These are phyloP conservation scores for Panaeolus cyanescens DNA, from an alignment of 768 basidiomycete genomes.

Conservation along the genomic window DNA sequence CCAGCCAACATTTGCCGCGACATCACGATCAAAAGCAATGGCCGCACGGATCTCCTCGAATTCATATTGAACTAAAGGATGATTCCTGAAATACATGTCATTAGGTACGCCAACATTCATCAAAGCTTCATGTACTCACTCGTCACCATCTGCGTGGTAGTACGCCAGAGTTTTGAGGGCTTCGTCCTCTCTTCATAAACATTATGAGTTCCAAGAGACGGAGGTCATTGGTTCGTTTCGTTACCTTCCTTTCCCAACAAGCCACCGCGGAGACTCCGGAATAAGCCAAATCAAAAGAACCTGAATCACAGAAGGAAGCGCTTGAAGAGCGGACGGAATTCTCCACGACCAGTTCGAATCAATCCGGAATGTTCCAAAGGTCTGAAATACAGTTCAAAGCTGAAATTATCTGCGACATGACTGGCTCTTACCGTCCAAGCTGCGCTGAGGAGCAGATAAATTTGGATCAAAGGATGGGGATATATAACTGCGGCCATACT, in stretches of 20 bases:
- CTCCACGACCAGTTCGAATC: slow-evolving; percentile 67
- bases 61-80: slow-evolving; percentile 60
- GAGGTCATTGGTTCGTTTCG: neutral
- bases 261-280: slow-evolving; percentile 76
- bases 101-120: no score
- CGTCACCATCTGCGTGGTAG: slow-evolving; percentile 59
- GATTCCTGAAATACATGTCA: slow-evolving; percentile 39
- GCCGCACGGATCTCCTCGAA: slow-evolving; percentile 65
- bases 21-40: slow-evolving; percentile 40
- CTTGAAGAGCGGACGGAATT: slow-evolving; percentile 65
- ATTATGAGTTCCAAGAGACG: neutral
- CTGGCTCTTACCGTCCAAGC: slow-evolving; percentile 54
- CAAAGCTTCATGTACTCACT: no score
- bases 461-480: neutral
- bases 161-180: slow-evolving; percentile 52
- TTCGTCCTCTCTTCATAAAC: slow-evolving; percentile 37
- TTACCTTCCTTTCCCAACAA: slow-evolving; percentile 58
- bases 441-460: slow-evolving; percentile 33
- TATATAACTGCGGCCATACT: neutral
- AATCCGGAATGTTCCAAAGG: slow-evolving; percentile 69
- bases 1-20: slow-evolving; percentile 44
- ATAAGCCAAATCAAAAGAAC: slow-evolving; percentile 57
- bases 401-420: neutral
- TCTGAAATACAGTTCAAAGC: slow-evolving; percentile 19
- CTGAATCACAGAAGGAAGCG: slow-evolving; percentile 58